Percentiles rank a stretch among this genome's conserved stretches.
Conservation (phyloP, 306 rosid species). For the Carpinus viminea region DNA sequence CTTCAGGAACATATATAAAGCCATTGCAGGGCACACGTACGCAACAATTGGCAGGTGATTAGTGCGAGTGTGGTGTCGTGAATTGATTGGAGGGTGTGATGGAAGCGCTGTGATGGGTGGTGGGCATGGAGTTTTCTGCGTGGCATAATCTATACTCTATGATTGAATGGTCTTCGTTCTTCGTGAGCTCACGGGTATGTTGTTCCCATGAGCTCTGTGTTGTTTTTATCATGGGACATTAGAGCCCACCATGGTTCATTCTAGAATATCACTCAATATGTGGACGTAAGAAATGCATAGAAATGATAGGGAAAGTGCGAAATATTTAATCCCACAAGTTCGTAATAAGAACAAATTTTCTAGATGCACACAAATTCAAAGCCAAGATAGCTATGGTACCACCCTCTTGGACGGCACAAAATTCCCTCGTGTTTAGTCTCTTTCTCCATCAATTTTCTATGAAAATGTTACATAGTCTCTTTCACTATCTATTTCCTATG, state of each 20-base stretch:
- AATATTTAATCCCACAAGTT: background rate
- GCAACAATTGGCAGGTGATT: background rate
- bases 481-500: too few species aligned
- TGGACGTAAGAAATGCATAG: background rate
- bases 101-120: background rate
- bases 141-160: background rate
- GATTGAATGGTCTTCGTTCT: background rate
- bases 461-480: too few species aligned
- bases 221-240: constrained; percentile 18
- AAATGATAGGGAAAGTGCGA: too few species aligned
- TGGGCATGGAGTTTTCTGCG: background rate
- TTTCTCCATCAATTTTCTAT: too few species aligned
- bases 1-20: constrained; percentile 3
- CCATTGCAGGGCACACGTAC: background rate
- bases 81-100: constrained; percentile 3
- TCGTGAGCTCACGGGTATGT: constrained; percentile 21
- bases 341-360: too few species aligned
- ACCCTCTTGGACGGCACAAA: too few species aligned
- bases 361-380: too few species aligned
- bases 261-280: constrained; percentile 9
- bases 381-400: too few species aligned
- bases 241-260: constrained; percentile 20
- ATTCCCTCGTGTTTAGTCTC: too few species aligned
- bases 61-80: background rate
- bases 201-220: constrained; percentile 21